phyloP scores from a whole-genome alignment of 768 basidiomycete species.

The Mycena amicta region DNA sequence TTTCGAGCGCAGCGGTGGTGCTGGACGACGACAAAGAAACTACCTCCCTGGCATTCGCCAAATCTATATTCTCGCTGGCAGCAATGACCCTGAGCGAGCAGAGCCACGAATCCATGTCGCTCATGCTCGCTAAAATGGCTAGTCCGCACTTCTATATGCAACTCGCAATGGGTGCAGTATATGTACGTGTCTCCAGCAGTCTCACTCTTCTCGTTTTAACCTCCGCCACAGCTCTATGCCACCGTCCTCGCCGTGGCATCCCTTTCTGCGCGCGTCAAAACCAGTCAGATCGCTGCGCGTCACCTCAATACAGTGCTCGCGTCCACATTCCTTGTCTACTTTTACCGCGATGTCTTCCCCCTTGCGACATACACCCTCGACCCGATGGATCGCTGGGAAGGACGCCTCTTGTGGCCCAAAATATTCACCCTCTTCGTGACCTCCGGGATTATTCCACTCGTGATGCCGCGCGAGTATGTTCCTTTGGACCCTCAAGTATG shows the following conservation, averaged over 20 bases:
- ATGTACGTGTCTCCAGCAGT: constrained; percentile 3
- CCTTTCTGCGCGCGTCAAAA: constrained; percentile 35
- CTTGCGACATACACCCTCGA: constrained; percentile 45
- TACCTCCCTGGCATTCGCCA: not conserved
- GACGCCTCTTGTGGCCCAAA: constrained; percentile 33
- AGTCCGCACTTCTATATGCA: constrained; percentile 11
- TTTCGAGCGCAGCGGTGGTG: constrained; percentile 48
- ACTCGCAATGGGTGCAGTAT: constrained; percentile 31
- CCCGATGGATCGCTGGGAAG: constrained; percentile 44
- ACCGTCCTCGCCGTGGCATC: constrained; percentile 44
- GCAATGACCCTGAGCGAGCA: constrained; percentile 6
- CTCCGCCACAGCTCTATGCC: constrained; percentile 33
- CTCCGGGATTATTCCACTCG: constrained; percentile 51
- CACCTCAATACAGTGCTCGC: constrained; percentile 33
- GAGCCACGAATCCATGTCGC: constrained; percentile 5
- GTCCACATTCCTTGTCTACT: constrained; percentile 43
- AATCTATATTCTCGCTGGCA: constrained; percentile 5
- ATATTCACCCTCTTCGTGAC: constrained; percentile 36
- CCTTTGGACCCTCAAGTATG: constrained; percentile 51
- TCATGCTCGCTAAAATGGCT: constrained; percentile 18
- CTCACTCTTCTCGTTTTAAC: not conserved
- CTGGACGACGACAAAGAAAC: constrained; percentile 30
- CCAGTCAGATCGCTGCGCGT: constrained; percentile 36
- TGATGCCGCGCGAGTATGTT: constrained; percentile 53
- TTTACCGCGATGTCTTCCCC: constrained; percentile 60